These are phyloP conservation scores for Coemansia sp. DNA, from an alignment of 192 early-diverging fungal genomes.

Conservation along the genomic window DNA sequence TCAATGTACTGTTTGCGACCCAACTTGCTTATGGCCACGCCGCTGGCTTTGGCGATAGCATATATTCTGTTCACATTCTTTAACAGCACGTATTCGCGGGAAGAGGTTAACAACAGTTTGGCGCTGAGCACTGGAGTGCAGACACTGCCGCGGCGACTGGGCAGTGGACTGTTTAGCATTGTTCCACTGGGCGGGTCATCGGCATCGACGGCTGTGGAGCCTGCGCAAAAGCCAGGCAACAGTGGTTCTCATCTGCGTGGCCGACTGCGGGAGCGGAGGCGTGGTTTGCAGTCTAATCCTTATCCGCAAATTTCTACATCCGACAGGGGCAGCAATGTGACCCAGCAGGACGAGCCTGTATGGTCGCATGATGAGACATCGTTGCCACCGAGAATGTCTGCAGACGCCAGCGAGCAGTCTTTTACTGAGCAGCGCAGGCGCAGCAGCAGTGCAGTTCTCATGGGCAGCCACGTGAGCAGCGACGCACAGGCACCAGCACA, in stretches of 20 bases:
- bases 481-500: neutral
- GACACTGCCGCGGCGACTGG: conserved; percentile 6
- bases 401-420: neutral
- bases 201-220: neutral
- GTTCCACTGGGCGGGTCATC: conserved; percentile 9
- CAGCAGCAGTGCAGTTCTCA: conserved; percentile 12
- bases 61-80: conserved; percentile 46
- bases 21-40: conserved; percentile 42
- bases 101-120: neutral
- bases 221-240: neutral
- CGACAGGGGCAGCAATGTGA: neutral
- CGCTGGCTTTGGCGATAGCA: conserved; percentile 40
- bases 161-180: conserved; percentile 12
- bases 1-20: conserved; percentile 47
- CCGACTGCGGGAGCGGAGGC: conserved; percentile 8
- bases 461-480: conserved; percentile 3
- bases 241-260: conserved; percentile 4
- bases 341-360: neutral
- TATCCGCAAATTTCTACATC: conserved; percentile 19
- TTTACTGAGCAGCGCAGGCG: conserved; percentile 1
- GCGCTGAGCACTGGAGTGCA: neutral
- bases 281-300: conserved; percentile 7
- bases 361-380: conserved; percentile 6
- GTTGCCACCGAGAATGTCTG: conserved; percentile 8
- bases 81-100: conserved; percentile 27